Conservation (phyloP, 2,329 filamentous ascomycete species). For the Thelonectria blattea region DNA sequence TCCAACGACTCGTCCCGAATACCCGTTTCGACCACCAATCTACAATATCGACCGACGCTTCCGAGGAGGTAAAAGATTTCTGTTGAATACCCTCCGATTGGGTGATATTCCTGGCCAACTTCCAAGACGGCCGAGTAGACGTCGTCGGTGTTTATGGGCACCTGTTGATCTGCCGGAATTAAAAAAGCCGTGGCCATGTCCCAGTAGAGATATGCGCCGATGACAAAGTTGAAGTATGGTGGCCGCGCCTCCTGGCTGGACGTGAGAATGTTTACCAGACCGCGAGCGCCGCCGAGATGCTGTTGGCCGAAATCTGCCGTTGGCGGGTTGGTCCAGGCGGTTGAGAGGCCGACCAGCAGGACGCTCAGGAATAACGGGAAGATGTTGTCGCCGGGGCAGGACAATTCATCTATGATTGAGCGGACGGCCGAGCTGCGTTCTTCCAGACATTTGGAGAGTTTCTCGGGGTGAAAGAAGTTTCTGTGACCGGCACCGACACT, state of each 20-base stretch:
- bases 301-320: neutral
- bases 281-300: slow-evolving; percentile 10
- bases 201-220: slow-evolving; percentile 14
- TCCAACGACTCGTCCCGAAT: neutral
- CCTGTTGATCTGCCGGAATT: neutral
- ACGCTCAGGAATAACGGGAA: neutral
- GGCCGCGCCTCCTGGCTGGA: neutral
- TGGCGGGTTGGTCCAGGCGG: neutral
- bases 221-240: neutral
- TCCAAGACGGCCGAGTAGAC: neutral
- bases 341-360: neutral
- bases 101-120: neutral
- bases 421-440: neutral
- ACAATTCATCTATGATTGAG: neutral
- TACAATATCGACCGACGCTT: slow-evolving; percentile 12
- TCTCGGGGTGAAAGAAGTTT: slow-evolving; percentile 4
- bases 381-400: neutral
- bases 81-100: slow-evolving; percentile 3
- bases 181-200: slow-evolving; percentile 8
- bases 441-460: neutral
- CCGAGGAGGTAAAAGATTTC: slow-evolving; percentile 11
- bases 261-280: neutral
- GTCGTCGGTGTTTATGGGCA: neutral
- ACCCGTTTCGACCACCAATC: neutral
- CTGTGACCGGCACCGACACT: neutral